A percentile compares a stretch with the other conserved stretches of the same genome.
Conservation (phyloP, 306 rosid species). For the Hippophae rhamnoides region DNA sequence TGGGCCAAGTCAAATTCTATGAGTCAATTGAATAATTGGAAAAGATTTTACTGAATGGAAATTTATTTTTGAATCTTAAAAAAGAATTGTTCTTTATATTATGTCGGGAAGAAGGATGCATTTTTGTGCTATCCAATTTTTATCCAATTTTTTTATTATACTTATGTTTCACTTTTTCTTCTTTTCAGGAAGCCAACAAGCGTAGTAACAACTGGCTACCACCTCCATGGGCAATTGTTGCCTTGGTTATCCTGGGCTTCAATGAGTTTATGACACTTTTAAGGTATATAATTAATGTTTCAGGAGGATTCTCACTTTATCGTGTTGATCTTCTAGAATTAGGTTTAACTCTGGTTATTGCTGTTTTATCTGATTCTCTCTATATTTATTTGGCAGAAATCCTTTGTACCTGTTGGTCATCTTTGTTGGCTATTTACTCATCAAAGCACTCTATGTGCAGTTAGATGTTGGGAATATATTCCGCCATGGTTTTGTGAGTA, state of each 20-base stretch:
- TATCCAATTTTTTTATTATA: neutral
- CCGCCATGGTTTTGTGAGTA: constrained; percentile 67
- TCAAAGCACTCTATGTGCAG: constrained; percentile 75
- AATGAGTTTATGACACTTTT: constrained; percentile 72
- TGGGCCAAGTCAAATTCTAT: too few relatives aligned
- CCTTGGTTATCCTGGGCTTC: constrained; percentile 64
- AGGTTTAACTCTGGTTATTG: neutral
- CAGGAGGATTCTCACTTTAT: constrained; percentile 1
- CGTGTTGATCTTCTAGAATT: neutral
- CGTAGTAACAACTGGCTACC: constrained; percentile 79
- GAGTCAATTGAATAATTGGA: too few relatives aligned
- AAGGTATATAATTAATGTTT: constrained; percentile 36
- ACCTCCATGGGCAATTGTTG: constrained; percentile 89
- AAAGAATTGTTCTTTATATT: too few relatives aligned
- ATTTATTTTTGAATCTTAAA: too few relatives aligned
- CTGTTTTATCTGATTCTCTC: constrained; percentile 12
- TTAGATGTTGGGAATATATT: constrained; percentile 59
- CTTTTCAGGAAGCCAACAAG: constrained; percentile 71
- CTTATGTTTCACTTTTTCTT: neutral
- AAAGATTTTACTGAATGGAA: too few relatives aligned
- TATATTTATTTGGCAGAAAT: constrained; percentile 49
- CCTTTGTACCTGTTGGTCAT: constrained; percentile 56
- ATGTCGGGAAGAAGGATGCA: too few relatives aligned
- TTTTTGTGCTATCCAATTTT: too few relatives aligned
- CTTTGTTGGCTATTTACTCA: constrained; percentile 52